Percentiles rank a stretch among this genome's conserved stretches.
Conservation (phyloP, 1,284 basidiomycete species). For the Cystobasidium pallidum region DNA sequence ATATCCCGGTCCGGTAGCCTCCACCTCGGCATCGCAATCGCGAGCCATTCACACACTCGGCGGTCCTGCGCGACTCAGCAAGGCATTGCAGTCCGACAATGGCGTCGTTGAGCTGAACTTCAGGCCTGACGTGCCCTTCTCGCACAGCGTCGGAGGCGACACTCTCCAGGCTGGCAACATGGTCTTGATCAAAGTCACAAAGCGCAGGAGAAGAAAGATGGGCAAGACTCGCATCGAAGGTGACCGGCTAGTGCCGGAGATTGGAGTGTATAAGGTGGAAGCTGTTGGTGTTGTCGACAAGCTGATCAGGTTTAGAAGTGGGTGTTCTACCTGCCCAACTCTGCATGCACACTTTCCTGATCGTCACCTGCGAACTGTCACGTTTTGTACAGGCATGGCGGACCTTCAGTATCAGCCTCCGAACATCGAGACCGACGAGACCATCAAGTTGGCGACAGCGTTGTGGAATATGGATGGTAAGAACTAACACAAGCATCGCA, state of each 20-base stretch:
- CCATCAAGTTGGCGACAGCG: constrained; percentile 68
- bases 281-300: constrained; percentile 75
- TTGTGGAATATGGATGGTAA: constrained; percentile 80
- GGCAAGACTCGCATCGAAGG: constrained; percentile 50
- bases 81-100: constrained; percentile 64
- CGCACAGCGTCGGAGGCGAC: constrained; percentile 79
- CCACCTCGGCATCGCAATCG: constrained; percentile 64
- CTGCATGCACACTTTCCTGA: too few species aligned
- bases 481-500: too few species aligned
- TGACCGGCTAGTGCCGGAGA: constrained; percentile 56
- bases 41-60: constrained; percentile 69
- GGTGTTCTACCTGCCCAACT: too few species aligned
- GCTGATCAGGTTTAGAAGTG: constrained; percentile 86
- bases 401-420: constrained; percentile 85
- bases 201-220: constrained; percentile 60
- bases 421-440: constrained; percentile 62
- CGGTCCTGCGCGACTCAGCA: constrained; percentile 69
- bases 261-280: constrained; percentile 78
- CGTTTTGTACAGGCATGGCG: constrained; percentile 73
- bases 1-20: constrained; percentile 80
- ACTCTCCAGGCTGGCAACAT: constrained; percentile 70
- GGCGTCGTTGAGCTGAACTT: constrained; percentile 71
- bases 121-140: constrained; percentile 70
- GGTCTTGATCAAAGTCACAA: constrained; percentile 76
- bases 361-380: too few species aligned